These are phyloP conservation scores for Amylocystis lapponica DNA, from an alignment of 768 basidiomycete species.

Conservation along the genomic window DNA sequence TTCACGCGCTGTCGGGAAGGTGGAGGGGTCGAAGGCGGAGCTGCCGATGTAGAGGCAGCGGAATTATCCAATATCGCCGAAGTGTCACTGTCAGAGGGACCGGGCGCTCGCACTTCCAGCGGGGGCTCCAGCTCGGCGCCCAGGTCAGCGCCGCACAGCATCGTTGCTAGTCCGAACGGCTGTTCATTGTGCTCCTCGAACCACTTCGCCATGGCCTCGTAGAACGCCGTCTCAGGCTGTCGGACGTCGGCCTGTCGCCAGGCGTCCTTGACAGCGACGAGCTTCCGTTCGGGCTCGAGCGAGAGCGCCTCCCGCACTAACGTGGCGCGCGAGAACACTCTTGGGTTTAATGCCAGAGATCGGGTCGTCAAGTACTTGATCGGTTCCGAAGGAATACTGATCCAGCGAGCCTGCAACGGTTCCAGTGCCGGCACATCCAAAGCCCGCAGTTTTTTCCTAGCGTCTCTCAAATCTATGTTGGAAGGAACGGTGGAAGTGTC, in stretches of 20 bases:
- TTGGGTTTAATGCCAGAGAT: constrained; percentile 1
- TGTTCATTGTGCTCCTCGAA: neutral
- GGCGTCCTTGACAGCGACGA: constrained; percentile 8
- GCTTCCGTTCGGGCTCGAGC: neutral
- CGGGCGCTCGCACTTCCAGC: neutral
- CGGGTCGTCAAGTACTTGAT: neutral
- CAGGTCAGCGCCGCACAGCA: neutral
- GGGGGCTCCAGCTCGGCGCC: neutral
- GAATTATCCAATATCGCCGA: neutral
- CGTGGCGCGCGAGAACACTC: constrained; percentile 11
- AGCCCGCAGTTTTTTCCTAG: too few relatives aligned
- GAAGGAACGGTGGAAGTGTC: neutral
- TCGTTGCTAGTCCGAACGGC: neutral
- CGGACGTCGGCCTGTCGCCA: constrained; percentile 8
- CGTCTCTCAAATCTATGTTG: too few relatives aligned
- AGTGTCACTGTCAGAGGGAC: too few relatives aligned
- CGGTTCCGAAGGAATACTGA: neutral
- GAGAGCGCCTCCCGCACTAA: constrained; percentile 7
- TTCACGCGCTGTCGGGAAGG: neutral
- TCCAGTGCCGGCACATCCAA: too few relatives aligned
- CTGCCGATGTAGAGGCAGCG: too few relatives aligned
- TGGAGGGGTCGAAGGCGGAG: too few relatives aligned
- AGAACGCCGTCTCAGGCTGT: constrained; percentile 4
- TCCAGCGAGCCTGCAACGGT: too few relatives aligned
- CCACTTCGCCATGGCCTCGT: neutral